Conservation (phyloP, 345 rosid genomes). For the Hirschfeldia incana region DNA sequence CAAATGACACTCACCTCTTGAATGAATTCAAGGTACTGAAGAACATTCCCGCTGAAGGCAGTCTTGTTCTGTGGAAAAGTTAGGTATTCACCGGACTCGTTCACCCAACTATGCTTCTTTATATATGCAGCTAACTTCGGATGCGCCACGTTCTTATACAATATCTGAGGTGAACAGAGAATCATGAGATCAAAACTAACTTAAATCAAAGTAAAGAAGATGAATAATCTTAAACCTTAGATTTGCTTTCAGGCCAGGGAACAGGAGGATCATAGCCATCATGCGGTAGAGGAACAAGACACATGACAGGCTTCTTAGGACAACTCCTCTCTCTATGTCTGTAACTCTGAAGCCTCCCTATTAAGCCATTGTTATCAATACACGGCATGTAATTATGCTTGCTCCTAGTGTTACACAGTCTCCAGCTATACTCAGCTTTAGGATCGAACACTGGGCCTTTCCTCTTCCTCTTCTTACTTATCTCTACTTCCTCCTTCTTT, state of each 20-base stretch:
- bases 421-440: slow-evolving; percentile 79
- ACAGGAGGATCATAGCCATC: slow-evolving; percentile 75
- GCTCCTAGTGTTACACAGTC: slow-evolving; percentile 79
- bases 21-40: slow-evolving; percentile 87
- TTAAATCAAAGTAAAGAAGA: slow-evolving; percentile 14
- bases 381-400: slow-evolving; percentile 96
- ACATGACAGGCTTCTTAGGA: slow-evolving; percentile 68
- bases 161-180: slow-evolving; percentile 53
- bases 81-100: slow-evolving; percentile 65
- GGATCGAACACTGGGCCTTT: slow-evolving; percentile 93
- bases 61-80: slow-evolving; percentile 77
- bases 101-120: slow-evolving; percentile 75
- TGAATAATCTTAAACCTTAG: slow-evolving; percentile 50
- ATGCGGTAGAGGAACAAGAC: slow-evolving; percentile 83
- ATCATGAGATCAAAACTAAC: slow-evolving; percentile 25
- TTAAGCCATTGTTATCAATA: slow-evolving; percentile 69
- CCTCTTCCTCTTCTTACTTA: slow-evolving; percentile 53
- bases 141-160: slow-evolving; percentile 82
- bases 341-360: slow-evolving; percentile 63
- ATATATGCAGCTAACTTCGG: slow-evolving; percentile 80
- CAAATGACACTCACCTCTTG: slow-evolving; percentile 67
- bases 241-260: slow-evolving; percentile 81
- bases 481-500: slow-evolving; percentile 50
- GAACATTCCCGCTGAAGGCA: slow-evolving; percentile 69
- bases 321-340: slow-evolving; percentile 91